Evolutionary conservation across 179 eudicot species (phyloP).

Genomic region (Beta corolliflora): DNA sequence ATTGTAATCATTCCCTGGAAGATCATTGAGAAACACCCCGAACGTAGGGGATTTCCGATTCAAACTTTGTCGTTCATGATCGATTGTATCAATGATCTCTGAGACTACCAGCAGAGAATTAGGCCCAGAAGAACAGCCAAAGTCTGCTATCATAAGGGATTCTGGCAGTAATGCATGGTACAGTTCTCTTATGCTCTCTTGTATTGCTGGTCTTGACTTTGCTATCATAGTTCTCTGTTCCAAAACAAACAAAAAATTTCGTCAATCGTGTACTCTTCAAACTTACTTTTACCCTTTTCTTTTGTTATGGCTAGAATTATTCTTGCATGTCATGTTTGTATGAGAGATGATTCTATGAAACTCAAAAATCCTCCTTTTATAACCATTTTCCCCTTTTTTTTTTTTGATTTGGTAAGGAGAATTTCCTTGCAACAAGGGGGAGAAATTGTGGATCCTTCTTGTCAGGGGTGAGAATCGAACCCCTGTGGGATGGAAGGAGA

Average conservation of each 20-base stretch:
- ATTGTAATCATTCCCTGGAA: slow-evolving; percentile 35
- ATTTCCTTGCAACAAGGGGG: no score
- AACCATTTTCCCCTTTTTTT: no score
- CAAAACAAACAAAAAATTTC: not conserved
- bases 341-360: no score
- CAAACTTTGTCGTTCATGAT: not conserved
- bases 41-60: slow-evolving; percentile 19
- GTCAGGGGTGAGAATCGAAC: no score
- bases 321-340: no score
- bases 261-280: no score
- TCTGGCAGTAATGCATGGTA: slow-evolving; percentile 24
- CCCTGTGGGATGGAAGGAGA: no score
- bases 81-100: slow-evolving; percentile 34
- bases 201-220: slow-evolving; percentile 18
- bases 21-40: slow-evolving; percentile 34
- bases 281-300: no score
- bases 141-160: slow-evolving; percentile 32
- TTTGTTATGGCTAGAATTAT: no score
- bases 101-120: slow-evolving; percentile 33
- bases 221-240: slow-evolving; percentile 27
- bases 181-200: slow-evolving; percentile 29
- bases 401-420: no score
- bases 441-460: no score
- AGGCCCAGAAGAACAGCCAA: slow-evolving; percentile 41
- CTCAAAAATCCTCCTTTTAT: no score